Conservation (phyloP, 306 rosid genomes). For the Cicer judaicum region DNA sequence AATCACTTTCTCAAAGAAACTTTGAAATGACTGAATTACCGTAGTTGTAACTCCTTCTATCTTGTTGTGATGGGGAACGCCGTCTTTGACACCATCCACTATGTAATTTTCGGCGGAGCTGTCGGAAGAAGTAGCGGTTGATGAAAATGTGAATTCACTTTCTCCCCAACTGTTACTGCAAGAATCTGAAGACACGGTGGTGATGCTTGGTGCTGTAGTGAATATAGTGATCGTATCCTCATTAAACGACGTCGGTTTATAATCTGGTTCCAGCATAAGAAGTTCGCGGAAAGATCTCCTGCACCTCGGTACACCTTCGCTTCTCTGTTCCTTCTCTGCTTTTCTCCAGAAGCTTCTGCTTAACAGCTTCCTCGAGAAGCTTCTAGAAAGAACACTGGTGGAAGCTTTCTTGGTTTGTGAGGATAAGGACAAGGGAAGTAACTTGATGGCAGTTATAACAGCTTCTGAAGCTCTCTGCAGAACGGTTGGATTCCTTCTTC, state of each 20-base stretch:
- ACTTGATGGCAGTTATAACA: constrained; percentile 59
- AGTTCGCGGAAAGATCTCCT: constrained; percentile 45
- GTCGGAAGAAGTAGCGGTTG: constrained; percentile 27
- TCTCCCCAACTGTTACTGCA: constrained; percentile 63
- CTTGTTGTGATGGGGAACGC: not conserved
- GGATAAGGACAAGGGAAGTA: constrained; percentile 45
- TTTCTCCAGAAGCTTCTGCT: constrained; percentile 59
- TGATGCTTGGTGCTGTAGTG: not conserved
- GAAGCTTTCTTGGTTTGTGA: constrained; percentile 19
- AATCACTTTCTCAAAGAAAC: too few relatives aligned
- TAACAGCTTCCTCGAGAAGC: constrained; percentile 63
- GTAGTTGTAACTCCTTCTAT: not conserved
- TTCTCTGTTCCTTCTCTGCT: constrained; percentile 31
- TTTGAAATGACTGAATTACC: constrained; percentile 31
- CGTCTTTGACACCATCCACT: not conserved
- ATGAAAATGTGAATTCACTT: constrained; percentile 57
- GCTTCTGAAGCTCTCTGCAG: constrained; percentile 68
- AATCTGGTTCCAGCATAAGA: constrained; percentile 36
- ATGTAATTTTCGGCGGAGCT: constrained; percentile 14
- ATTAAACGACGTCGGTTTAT: constrained; percentile 37
- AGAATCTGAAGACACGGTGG: constrained; percentile 24
- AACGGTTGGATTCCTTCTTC: constrained; percentile 35
- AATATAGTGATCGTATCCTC: constrained; percentile 26
- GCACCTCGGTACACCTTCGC: constrained; percentile 6
- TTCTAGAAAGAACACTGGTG: constrained; percentile 43